Evolutionary conservation across 208 protist genomes (phyloP).

Genomic region (Leishmania mexicana): DNA sequence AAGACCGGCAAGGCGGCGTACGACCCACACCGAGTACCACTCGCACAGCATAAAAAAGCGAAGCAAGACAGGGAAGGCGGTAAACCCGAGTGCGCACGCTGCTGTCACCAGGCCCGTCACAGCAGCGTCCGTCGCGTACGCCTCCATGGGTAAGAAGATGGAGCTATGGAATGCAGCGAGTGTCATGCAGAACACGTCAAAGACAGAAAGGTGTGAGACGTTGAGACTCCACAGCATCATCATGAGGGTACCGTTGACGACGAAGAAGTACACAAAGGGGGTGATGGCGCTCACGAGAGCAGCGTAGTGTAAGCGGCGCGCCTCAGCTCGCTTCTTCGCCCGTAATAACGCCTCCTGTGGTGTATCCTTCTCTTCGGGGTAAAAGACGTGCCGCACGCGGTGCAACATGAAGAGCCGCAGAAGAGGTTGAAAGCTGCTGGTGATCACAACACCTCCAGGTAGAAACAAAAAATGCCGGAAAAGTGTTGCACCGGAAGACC

Average conservation of each 20-base stretch:
- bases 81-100: constrained; percentile 74
- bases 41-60: constrained; percentile 54
- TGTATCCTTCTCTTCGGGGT: constrained; percentile 37
- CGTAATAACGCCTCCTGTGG: constrained; percentile 46
- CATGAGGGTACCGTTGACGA: constrained; percentile 47
- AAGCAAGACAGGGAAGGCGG: constrained; percentile 68
- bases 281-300: constrained; percentile 55
- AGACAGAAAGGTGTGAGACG: constrained; percentile 36
- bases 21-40: constrained; percentile 28
- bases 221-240: constrained; percentile 45
- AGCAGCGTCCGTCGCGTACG: constrained; percentile 43
- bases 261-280: constrained; percentile 48
- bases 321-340: constrained; percentile 38
- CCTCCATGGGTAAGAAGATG: constrained; percentile 71
- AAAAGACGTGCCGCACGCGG: constrained; percentile 48
- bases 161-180: constrained; percentile 72
- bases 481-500: constrained; percentile 36
- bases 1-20: not conserved
- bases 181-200: constrained; percentile 44
- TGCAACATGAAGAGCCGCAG: constrained; percentile 67
- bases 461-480: constrained; percentile 65
- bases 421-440: constrained; percentile 67
- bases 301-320: constrained; percentile 50
- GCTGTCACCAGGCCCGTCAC: constrained; percentile 50
- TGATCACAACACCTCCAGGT: constrained; percentile 66